Evolutionary conservation across 257 asterid genomes (phyloP).

Genomic region (Sherardia arvensis): DNA sequence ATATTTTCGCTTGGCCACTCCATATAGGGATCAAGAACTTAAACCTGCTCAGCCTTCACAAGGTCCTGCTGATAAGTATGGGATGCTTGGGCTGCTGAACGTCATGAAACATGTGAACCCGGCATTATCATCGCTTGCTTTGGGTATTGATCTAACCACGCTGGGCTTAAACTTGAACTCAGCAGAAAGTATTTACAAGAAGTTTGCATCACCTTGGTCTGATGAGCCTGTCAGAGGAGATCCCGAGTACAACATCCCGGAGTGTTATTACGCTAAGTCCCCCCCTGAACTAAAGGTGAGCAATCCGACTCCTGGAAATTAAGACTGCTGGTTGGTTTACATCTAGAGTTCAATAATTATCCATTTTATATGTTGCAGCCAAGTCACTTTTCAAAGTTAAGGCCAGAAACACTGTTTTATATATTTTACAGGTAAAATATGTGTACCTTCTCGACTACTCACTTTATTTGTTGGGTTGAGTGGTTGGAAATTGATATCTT

Average conservation of each 20-base stretch:
- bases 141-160: slow-evolving; percentile 69
- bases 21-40: slow-evolving; percentile 55
- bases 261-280: slow-evolving; percentile 58
- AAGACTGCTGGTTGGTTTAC: neutral
- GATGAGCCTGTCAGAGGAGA: slow-evolving; percentile 84
- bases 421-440: slow-evolving; percentile 66
- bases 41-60: slow-evolving; percentile 43
- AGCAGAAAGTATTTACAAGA: slow-evolving; percentile 63
- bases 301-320: slow-evolving; percentile 10
- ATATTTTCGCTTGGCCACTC: slow-evolving; percentile 52
- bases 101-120: slow-evolving; percentile 57
- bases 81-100: slow-evolving; percentile 70
- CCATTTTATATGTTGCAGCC: slow-evolving; percentile 37
- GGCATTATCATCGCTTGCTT: slow-evolving; percentile 57
- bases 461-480: slow-evolving; percentile 6
- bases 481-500: slow-evolving; percentile 21
- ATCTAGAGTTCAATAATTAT: neutral
- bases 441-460: neutral
- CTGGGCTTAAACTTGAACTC: slow-evolving; percentile 81
- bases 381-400: slow-evolving; percentile 49
- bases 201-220: slow-evolving; percentile 89
- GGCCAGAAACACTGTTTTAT: slow-evolving; percentile 58
- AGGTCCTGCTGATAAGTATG: slow-evolving; percentile 53
- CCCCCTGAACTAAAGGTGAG: slow-evolving; percentile 60
- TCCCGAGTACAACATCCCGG: slow-evolving; percentile 60